Conservation (phyloP, 768 basidiomycete species). For the Pleurotus platypus region DNA sequence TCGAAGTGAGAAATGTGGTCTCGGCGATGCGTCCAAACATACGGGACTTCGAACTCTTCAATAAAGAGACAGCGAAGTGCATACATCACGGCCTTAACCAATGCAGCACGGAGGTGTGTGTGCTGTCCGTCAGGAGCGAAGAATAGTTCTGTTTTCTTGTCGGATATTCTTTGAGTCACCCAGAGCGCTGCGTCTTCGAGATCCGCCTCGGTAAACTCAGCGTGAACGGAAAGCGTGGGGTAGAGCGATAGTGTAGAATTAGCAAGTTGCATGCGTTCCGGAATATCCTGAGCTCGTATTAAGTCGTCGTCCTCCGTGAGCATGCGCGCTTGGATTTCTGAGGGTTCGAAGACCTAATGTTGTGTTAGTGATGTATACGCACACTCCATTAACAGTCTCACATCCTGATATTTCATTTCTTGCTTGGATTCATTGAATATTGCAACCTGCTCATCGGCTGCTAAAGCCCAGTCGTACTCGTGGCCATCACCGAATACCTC, state of each 20-base stretch:
- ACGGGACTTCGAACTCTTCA: slow-evolving; percentile 90
- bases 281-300: slow-evolving; percentile 86
- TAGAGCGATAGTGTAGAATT: slow-evolving; percentile 76
- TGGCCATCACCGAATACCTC: slow-evolving; percentile 96
- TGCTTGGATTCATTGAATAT: slow-evolving; percentile 50
- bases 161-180: slow-evolving; percentile 80
- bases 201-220: slow-evolving; percentile 67
- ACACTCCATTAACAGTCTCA: slow-evolving; percentile 27
- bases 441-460: slow-evolving; percentile 67
- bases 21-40: slow-evolving; percentile 90
- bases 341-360: slow-evolving; percentile 90
- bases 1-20: slow-evolving; percentile 89
- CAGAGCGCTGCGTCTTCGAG: slow-evolving; percentile 81
- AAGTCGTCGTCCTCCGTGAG: slow-evolving; percentile 92
- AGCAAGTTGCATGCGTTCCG: slow-evolving; percentile 93
- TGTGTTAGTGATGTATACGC: slow-evolving; percentile 10
- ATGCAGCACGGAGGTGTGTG: slow-evolving; percentile 55
- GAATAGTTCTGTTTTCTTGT: slow-evolving; percentile 66
- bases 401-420: slow-evolving; percentile 85
- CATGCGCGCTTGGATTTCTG: slow-evolving; percentile 86
- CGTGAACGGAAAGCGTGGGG: slow-evolving; percentile 57
- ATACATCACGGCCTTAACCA: slow-evolving; percentile 77
- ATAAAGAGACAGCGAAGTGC: slow-evolving; percentile 82
- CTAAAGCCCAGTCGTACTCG: slow-evolving; percentile 94
- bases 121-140: slow-evolving; percentile 63